A percentile compares a stretch with the other conserved stretches of the same genome.
Conservation (phyloP, 306 rosid species). For the cucumber (Cucumis sativus) region Cucumber_9930_V3 NC_026658.2:23433501-23434000, state of each 20-base stretch:
- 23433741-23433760: too few species aligned
- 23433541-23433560: not conserved
- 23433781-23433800: too few species aligned
- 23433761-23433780: too few species aligned
- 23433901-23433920: not conserved
- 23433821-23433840: too few species aligned
- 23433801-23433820: too few species aligned
- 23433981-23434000: not conserved
- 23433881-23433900: not conserved
- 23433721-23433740: too few species aligned
- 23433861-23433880: not conserved
- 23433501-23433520: too few species aligned
- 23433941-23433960: not conserved
- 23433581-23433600: not conserved
- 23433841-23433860: not conserved
- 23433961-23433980: not conserved
- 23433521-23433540: too few species aligned
- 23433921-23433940: not conserved
- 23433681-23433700: too few species aligned
- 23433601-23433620: not conserved
- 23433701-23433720: not conserved
- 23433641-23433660: not conserved
- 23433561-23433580: not conserved
- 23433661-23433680: not conserved
- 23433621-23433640: not conserved